Base-by-base conservation (phyloP, 1,139 yeast genomes). In the Sugiyamaella pinicola region DNA sequence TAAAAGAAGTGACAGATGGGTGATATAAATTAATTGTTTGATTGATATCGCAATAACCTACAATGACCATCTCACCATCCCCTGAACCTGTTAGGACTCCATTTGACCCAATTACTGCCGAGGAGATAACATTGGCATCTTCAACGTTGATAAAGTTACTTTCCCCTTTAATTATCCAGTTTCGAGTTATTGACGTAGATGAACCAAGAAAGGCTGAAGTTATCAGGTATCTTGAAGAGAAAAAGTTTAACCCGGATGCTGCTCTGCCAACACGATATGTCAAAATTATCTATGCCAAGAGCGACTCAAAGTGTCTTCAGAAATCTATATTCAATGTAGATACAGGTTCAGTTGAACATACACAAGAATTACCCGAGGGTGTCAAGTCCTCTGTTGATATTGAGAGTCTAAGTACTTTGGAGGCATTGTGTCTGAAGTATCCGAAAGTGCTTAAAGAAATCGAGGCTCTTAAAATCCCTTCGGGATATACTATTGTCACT, bases 181-280 rank as follows among this genome's bases (percentile, higher is more conserved):
- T 55, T 40, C 37, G 54, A 10, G 51, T 55, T 10, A 51, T 57
- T 38, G 60, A 57, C 40, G 50, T 83, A 65, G 64, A 80, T 52
- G 91, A 85, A 64, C 91, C 91, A 41, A 88, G 89, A 56, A 85
- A 85, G 76, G 74, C 79, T 64, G 82, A 78, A 58, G 84, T 85
- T 82, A 67, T 82, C 57, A 78, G 74, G 61, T 84, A 79, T 68
- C 71, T 85, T 59, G 83, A 78, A 54, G 83, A 85, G 54, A 87
- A 84, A 71, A 77, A 69, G 52, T 71, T 76, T 49, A 84, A 84
- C 19, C 67, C 68, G 37, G 71, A 78, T 26, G 69, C 80, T 34
- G 88, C 87, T 35, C 57, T 61, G 13, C 54, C 60, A 13, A 52
- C 55, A 15, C 80, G 91, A 73, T 76, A 83, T 47, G 75, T 80